Evolutionary conservation across 2,329 filamentous ascomycete species (phyloP).

Genomic region (Clonostachys rosea): DNA sequence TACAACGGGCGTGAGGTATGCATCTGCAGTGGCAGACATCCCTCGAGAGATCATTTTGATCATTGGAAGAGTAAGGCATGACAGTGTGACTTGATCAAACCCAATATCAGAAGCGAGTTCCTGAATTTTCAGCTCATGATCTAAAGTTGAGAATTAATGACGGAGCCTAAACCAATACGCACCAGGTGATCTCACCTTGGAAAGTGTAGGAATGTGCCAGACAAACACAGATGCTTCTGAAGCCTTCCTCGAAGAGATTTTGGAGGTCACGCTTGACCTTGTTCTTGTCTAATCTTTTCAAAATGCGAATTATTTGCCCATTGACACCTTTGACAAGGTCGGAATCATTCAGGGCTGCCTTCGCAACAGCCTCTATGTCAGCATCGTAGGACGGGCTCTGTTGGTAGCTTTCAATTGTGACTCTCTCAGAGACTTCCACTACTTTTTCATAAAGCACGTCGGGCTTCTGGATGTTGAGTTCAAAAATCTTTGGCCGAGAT

Average conservation of each 20-base stretch:
- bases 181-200: slow-evolving; percentile 18
- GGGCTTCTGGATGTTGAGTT: slow-evolving; percentile 62
- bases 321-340: slow-evolving; percentile 57
- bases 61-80: slow-evolving; percentile 60
- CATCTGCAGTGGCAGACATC: slow-evolving; percentile 65
- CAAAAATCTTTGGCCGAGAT: slow-evolving; percentile 66
- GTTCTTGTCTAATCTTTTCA: slow-evolving; percentile 46
- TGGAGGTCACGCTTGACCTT: slow-evolving; percentile 49
- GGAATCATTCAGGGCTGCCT: slow-evolving; percentile 29
- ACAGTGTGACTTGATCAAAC: slow-evolving; percentile 63
- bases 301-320: slow-evolving; percentile 60
- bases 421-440: slow-evolving; percentile 66
- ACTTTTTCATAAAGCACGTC: slow-evolving; percentile 64
- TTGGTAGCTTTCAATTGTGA: slow-evolving; percentile 75
- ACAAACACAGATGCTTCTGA: slow-evolving; percentile 76
- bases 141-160: slow-evolving; percentile 68
- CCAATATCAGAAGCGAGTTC: slow-evolving; percentile 70
- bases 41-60: slow-evolving; percentile 66
- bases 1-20: slow-evolving; percentile 67
- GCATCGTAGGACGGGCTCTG: slow-evolving; percentile 18
- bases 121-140: slow-evolving; percentile 73
- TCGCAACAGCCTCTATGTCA: slow-evolving; percentile 68
- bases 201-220: slow-evolving; percentile 88
- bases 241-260: slow-evolving; percentile 56
- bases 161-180: slow-evolving; percentile 41